Conservation (phyloP, 352 stramenopile genomes). For the Globisporangium spinosum region DNA sequence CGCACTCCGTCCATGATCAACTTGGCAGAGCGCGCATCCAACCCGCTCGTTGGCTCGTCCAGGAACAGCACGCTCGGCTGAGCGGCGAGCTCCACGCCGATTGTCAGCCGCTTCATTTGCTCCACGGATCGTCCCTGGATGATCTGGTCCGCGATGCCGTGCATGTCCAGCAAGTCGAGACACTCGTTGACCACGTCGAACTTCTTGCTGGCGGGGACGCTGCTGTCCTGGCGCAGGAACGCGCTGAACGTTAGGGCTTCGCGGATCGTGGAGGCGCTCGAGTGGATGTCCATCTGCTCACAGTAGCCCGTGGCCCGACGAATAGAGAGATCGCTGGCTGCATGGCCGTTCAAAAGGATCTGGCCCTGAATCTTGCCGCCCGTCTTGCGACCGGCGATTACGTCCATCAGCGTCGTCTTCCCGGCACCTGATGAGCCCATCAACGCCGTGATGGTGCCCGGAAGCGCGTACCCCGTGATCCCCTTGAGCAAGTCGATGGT, state of each 20-base stretch:
- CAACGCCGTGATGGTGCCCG: slow-evolving; percentile 29
- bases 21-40: slow-evolving; percentile 77
- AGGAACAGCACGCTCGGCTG: slow-evolving; percentile 73
- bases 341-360: slow-evolving; percentile 63
- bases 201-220: slow-evolving; percentile 16
- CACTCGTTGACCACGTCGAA: slow-evolving; percentile 46
- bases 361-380: slow-evolving; percentile 59
- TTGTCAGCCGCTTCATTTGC: slow-evolving; percentile 36
- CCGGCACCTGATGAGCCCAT: slow-evolving; percentile 44
- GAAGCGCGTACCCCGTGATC: slow-evolving; percentile 12
- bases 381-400: slow-evolving; percentile 82
- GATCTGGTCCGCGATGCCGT: slow-evolving; percentile 36
- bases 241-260: slow-evolving; percentile 49
- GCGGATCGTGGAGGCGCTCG: not conserved
- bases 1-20: slow-evolving; percentile 77
- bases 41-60: slow-evolving; percentile 66
- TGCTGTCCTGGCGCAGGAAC: slow-evolving; percentile 36
- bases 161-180: slow-evolving; percentile 58
- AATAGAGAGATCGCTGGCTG: not conserved
- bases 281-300: not conserved
- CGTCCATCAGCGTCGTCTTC: slow-evolving; percentile 88
- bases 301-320: not conserved
- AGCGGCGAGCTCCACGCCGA: slow-evolving; percentile 56
- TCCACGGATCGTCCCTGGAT: slow-evolving; percentile 20
- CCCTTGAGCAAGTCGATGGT: no score